Evolutionary conservation across 371 early-diverging fungal species (phyloP).

Genomic region (Dinochytrium kinnereticum): DNA sequence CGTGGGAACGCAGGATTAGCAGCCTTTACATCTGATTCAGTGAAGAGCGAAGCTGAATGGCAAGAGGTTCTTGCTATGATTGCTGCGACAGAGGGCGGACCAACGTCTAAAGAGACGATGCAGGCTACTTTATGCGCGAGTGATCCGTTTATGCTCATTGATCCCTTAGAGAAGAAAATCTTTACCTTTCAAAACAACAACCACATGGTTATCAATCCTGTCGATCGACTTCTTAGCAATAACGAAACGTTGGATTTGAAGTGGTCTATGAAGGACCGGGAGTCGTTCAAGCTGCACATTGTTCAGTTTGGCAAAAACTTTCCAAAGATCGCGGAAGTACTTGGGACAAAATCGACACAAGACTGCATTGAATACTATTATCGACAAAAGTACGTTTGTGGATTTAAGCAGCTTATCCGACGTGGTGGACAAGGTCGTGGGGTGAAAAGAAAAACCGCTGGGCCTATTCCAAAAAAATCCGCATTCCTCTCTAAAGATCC

Average conservation of each 20-base stretch:
- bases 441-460: slow-evolving; percentile 20
- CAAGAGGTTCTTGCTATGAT: slow-evolving; percentile 46
- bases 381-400: slow-evolving; percentile 81
- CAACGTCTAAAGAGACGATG: not conserved
- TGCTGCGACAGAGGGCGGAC: slow-evolving; percentile 21
- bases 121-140: slow-evolving; percentile 24
- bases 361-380: slow-evolving; percentile 93
- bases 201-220: slow-evolving; percentile 49
- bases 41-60: slow-evolving; percentile 53
- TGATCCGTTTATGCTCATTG: slow-evolving; percentile 51
- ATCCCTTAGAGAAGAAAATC: slow-evolving; percentile 31
- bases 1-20: slow-evolving; percentile 10
- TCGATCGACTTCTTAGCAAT: slow-evolving; percentile 32
- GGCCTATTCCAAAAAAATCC: slow-evolving; percentile 20
- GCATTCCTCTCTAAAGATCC: not conserved
- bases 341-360: slow-evolving; percentile 79
- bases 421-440: slow-evolving; percentile 22
- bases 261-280: slow-evolving; percentile 85
- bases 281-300: slow-evolving; percentile 77
- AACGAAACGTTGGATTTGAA: slow-evolving; percentile 35
- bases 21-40: slow-evolving; percentile 49
- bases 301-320: slow-evolving; percentile 89
- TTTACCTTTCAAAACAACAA: slow-evolving; percentile 38
- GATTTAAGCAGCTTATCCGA: slow-evolving; percentile 72
- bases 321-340: slow-evolving; percentile 76